Evolutionary conservation across 2,329 filamentous ascomycete species (phyloP), one percentile per base, ranked within the genome.

Genomic region (Aaosphaeria arxii): DNA sequence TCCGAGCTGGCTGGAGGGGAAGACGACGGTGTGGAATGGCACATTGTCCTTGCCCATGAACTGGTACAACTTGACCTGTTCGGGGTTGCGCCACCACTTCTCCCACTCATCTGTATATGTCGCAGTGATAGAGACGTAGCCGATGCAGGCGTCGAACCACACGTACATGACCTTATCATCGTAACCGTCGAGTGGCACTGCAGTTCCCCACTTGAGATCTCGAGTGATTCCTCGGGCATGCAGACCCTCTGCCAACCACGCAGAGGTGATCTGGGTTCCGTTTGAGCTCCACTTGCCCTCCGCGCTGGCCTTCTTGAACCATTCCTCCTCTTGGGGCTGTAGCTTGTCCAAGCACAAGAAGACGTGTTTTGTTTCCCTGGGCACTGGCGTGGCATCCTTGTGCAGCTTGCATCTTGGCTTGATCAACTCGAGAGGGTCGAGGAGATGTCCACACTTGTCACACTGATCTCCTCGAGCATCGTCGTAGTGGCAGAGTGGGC

Each of bases 1-100:
- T 48, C 91, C 91, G 7, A 96, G 78, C 69, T 96, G 88, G 39
- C 86, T 91, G 30, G 83, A 88, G 1, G 92, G 92, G 78, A 95
- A 96, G 65, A 95, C 91, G 62, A 96, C 88, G 40, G 87, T 88
- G 74, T 96, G 91, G 77, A 92, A 94, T 5, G 84, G 84, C 11
- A 89, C 88, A 57, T 92, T 91, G 70, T 92, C 88, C 70, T 96
- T 96, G 73, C 91, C 91, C 83, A 96, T 89, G 78, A 96, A 74
- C 40, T 96, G 91, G 71, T 94, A 96, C 9, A 96, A 81, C 64
- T 87, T 82, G 42, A 96, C 91, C 32, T 95, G 80, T 40, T 95
- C 86, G 0, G 90, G 89, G 69, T 95, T 87, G 65, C 87, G 85
- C 91, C 91, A 96, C 91, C 91, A 96, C 64, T 89, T 81, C 75